Conservation (phyloP, 371 early-diverging fungal genomes). For the Mortierella sp. region DNA sequence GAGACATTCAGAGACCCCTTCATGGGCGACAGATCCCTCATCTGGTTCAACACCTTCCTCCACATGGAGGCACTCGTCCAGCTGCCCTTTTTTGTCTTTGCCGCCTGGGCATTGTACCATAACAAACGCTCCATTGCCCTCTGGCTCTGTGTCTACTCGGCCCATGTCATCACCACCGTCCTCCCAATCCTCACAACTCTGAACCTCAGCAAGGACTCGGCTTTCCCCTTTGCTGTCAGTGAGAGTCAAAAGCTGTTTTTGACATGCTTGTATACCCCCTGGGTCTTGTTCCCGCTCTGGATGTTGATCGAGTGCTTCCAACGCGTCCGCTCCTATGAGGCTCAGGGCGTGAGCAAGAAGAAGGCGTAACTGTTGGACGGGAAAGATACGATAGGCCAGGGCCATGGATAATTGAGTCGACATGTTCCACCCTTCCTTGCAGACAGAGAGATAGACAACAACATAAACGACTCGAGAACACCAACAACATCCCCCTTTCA, state of each 20-base stretch:
- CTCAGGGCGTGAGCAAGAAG: neutral
- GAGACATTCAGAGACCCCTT: constrained; percentile 48
- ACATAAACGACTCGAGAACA: neutral
- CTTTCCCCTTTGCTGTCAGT: constrained; percentile 38
- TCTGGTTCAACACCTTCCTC: constrained; percentile 58
- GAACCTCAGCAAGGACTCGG: constrained; percentile 24
- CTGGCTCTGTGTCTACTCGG: constrained; percentile 50
- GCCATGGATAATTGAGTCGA: neutral
- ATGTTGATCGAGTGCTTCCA: constrained; percentile 51
- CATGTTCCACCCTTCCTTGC: neutral
- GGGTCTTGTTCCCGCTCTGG: constrained; percentile 51
- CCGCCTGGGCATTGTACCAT: constrained; percentile 43
- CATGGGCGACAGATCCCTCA: constrained; percentile 28
- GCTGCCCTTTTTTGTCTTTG: constrained; percentile 50
- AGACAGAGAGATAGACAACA: neutral
- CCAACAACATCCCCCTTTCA: neutral
- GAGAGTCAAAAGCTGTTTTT: constrained; percentile 36
- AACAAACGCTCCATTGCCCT: constrained; percentile 37
- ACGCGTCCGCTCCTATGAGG: constrained; percentile 44
- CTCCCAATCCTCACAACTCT: constrained; percentile 45
- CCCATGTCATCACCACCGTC: constrained; percentile 59
- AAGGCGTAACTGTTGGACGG: constrained; percentile 19
- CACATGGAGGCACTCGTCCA: constrained; percentile 49
- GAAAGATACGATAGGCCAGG: neutral
- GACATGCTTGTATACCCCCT: constrained; percentile 41